These are phyloP conservation scores for Fragaria ananassa DNA, from an alignment of 306 rosid species.

Conservation along the genomic window DNA sequence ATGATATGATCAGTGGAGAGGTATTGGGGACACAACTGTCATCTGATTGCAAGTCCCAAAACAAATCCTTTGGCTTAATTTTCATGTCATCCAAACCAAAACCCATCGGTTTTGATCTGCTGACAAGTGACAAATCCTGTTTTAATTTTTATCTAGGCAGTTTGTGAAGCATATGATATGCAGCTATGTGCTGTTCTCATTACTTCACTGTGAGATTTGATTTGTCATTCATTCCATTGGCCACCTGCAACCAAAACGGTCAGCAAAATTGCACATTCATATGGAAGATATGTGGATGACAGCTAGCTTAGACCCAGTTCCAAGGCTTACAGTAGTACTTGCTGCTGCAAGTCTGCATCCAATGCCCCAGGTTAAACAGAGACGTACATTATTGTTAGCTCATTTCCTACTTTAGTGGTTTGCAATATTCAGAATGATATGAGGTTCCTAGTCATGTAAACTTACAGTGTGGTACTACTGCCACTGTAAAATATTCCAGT, in stretches of 20 bases:
- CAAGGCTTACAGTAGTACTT: background rate
- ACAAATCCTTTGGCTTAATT: background rate
- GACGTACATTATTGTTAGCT: background rate
- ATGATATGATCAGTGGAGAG: background rate
- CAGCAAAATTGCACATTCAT: background rate
- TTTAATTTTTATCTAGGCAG: background rate
- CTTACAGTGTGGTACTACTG: background rate
- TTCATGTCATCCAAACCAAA: conserved; percentile 16
- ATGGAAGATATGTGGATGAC: background rate
- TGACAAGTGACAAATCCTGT: background rate
- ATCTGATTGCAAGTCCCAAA: conserved; percentile 10
- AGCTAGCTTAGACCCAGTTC: background rate
- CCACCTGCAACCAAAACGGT: conserved; percentile 8
- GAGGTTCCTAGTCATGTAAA: background rate
- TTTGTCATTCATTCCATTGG: conserved; percentile 4
- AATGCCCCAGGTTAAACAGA: background rate
- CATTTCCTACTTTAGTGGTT: background rate
- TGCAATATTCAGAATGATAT: background rate
- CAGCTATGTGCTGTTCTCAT: background rate
- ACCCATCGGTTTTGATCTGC: conserved; percentile 19
- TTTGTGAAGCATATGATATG: background rate
- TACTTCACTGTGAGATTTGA: background rate
- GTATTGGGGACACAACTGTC: background rate
- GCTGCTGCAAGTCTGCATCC: background rate
- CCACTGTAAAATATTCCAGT: background rate